Evolutionary conservation across 2,329 filamentous ascomycete genomes (phyloP), one percentile per base, ranked within the genome.

Genomic region (Zymoseptoria ardabiliae): DNA sequence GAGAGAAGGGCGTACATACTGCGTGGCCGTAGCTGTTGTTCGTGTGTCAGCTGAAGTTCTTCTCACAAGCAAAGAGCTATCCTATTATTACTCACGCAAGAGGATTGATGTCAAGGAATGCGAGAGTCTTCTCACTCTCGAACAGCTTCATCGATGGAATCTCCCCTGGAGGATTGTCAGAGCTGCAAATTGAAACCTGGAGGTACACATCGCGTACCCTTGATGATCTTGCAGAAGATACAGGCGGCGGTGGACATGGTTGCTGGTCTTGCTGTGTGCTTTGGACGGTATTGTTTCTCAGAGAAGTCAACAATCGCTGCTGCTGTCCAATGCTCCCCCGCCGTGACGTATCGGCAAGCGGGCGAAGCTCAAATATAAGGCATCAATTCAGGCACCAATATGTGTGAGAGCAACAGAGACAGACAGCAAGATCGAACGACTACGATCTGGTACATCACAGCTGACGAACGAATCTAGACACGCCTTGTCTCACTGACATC

Each of bases 161-260:
- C 63, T 97, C 93, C 66, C 92, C 92, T 97, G 69, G 61, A 55
- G 30, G 35, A 41, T 11, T 1, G 35, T 41, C 35, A 41, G 35
- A 41, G 13, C 35, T 41, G 35, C 3, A 13, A 11, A 19, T 21
- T 45, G 53, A 25, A 28, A 50, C 57, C 21, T 53, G 53, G 41
- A 13, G 10, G 17, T 2, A 1, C 11, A 17, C 1, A 13, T 6
- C 19, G 25, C 69, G 56, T 75, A 84, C 93, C 93, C 83, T 96
- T 95, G 80, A 99, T 88, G 74, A 99, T 97, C 76, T 91, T 96
- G 83, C 94, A 99, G 80, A 99, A 99, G 72, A 97, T 91, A 75
- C 94, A 99, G 64, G 86, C 80, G 57, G 87, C 81, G 19, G 70
- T 69, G 70, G 72, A 72, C 48, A 53, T 53, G 7, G 17, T 22